Conservation (phyloP, 106 monocot species). For the Dactylorhiza incarnata region DNA sequence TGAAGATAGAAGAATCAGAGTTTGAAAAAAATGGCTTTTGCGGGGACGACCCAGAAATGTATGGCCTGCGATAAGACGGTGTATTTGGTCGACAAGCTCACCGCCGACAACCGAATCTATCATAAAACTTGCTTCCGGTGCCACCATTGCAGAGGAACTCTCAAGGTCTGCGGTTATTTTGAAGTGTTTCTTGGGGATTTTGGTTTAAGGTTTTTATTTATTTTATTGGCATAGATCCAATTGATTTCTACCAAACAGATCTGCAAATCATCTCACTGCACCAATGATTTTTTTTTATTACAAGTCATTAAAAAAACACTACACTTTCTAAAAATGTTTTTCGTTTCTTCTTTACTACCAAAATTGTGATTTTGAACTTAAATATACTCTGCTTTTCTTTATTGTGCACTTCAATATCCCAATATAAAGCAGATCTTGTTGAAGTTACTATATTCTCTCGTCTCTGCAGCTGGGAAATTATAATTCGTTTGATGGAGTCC, state of each 20-base stretch:
- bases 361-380: neutral
- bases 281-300: neutral
- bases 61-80: conserved; percentile 78
- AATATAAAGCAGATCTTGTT: neutral
- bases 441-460: neutral
- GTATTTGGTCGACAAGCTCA: conserved; percentile 84
- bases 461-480: conserved; percentile 71
- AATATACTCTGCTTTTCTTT: neutral
- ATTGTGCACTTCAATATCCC: neutral
- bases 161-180: conserved; percentile 16
- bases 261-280: neutral
- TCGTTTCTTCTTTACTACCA: neutral
- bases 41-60: conserved; percentile 63
- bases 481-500: conserved; percentile 91
- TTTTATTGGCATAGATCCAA: neutral
- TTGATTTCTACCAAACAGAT: neutral
- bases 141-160: conserved; percentile 88
- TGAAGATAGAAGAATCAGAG: neutral
- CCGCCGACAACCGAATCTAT: conserved; percentile 72
- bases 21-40: conserved; percentile 31
- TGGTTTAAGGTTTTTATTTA: neutral
- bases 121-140: conserved; percentile 93
- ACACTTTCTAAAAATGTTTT: neutral
- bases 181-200: neutral
- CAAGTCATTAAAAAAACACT: neutral